Conservation (phyloP, 23 red algal species). For the Agarophyton chilense region DNA sequence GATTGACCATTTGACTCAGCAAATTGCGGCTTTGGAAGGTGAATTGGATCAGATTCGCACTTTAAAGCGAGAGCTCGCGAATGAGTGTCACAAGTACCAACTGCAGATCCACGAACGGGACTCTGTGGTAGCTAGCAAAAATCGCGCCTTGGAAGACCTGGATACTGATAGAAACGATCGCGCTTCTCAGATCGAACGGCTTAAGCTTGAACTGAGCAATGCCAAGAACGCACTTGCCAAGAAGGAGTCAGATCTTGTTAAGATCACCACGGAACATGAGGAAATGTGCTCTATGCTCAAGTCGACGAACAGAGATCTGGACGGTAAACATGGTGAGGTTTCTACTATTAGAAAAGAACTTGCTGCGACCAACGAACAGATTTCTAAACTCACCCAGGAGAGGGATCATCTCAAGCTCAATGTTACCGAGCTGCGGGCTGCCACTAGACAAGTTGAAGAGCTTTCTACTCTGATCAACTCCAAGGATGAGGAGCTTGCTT, state of each 20-base stretch:
- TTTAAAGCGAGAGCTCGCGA: slow-evolving; percentile 35
- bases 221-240: slow-evolving; percentile 62
- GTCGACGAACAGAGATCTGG: slow-evolving; percentile 27
- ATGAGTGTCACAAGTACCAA: slow-evolving; percentile 54
- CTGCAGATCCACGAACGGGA: slow-evolving; percentile 60
- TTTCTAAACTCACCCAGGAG: slow-evolving; percentile 31
- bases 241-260: slow-evolving; percentile 61
- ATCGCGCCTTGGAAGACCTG: slow-evolving; percentile 37
- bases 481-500: slow-evolving; percentile 27
- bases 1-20: slow-evolving; percentile 1
- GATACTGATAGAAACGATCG: slow-evolving; percentile 46
- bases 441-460: slow-evolving; percentile 39
- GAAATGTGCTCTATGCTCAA: slow-evolving; percentile 36
- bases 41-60: slow-evolving; percentile 40
- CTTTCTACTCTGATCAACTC: not conserved
- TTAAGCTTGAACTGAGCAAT: slow-evolving; percentile 60
- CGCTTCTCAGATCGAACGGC: slow-evolving; percentile 16
- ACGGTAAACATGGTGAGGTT: slow-evolving; percentile 28
- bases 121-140: slow-evolving; percentile 31
- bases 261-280: slow-evolving; percentile 48
- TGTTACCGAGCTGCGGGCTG: slow-evolving; percentile 29
- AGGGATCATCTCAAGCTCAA: slow-evolving; percentile 33
- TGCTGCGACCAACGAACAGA: not conserved
- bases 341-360: not conserved
- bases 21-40: slow-evolving; percentile 1